Conservation (phyloP, 2,329 filamentous ascomycete species). For the Penicillium sp. region DNA sequence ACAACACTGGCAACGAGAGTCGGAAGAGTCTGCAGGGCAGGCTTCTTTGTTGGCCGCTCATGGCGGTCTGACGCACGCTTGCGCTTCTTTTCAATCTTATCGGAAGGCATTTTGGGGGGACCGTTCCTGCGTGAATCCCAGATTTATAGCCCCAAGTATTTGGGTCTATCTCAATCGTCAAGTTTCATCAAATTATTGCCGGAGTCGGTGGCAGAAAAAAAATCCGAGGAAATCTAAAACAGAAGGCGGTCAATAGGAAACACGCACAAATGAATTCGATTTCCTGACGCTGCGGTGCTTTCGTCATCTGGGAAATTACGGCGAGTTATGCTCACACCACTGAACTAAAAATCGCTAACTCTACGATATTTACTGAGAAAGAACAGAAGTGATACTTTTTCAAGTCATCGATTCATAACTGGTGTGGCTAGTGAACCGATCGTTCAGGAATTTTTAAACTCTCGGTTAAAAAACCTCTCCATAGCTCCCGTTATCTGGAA, state of each 20-base stretch:
- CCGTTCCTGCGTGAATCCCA: not conserved
- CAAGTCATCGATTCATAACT: slow-evolving; percentile 24
- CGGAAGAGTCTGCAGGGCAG: slow-evolving; percentile 34
- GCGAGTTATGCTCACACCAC: too few species aligned
- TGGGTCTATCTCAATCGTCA: slow-evolving; percentile 7
- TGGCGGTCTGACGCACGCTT: slow-evolving; percentile 44
- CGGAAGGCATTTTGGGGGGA: slow-evolving; percentile 26
- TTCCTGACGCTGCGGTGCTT: too few species aligned
- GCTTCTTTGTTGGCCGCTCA: slow-evolving; percentile 46
- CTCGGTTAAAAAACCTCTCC: slow-evolving; percentile 31
- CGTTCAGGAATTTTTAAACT: slow-evolving; percentile 29
- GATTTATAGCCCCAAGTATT: slow-evolving; percentile 4
- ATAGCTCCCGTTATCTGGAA: slow-evolving; percentile 22
- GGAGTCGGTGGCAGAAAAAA: slow-evolving; percentile 21
- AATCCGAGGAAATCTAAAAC: slow-evolving; percentile 15
- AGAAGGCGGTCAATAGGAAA: slow-evolving; percentile 21
- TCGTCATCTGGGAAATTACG: too few species aligned
- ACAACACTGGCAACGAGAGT: slow-evolving; percentile 43
- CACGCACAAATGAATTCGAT: slow-evolving; percentile 12
- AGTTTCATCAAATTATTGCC: slow-evolving; percentile 18
- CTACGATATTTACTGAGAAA: not conserved
- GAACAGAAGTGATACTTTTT: slow-evolving; percentile 11
- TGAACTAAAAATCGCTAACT: too few species aligned
- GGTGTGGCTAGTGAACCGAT: slow-evolving; percentile 22
- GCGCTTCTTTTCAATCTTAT: slow-evolving; percentile 45